Percentiles rank a stretch among this genome's conserved stretches.
phyloP scores from a whole-genome alignment of 2,329 filamentous ascomycete species.

The Colletotrichum sp. region DNA sequence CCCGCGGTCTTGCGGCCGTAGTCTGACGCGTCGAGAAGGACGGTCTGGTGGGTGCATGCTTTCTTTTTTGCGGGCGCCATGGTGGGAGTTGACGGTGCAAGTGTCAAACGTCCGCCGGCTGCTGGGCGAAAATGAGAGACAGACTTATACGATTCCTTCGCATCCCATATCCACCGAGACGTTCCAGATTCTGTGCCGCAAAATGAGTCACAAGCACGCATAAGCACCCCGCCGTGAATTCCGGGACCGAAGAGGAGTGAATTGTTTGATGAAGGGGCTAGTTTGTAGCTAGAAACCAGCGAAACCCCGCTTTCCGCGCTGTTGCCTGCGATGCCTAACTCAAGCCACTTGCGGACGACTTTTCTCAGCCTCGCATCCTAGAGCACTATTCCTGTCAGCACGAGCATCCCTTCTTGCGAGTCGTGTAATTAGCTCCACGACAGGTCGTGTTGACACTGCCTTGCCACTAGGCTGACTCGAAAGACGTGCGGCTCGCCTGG shows the following conservation, averaged over 20 bases:
- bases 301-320: background rate
- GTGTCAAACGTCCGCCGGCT: background rate
- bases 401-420: background rate
- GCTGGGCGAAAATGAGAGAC: background rate
- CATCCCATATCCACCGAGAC: background rate
- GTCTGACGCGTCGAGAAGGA: background rate
- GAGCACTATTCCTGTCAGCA: background rate
- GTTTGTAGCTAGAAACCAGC: background rate
- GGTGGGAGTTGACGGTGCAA: background rate
- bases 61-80: slow-evolving; percentile 1
- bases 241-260: background rate
- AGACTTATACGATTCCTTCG: background rate
- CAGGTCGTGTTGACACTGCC: background rate
- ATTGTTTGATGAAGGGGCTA: background rate
- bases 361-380: background rate
- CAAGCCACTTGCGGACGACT: background rate
- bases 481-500: background rate
- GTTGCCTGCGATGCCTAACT: background rate
- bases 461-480: background rate
- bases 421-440: background rate
- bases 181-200: background rate
- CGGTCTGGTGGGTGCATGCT: background rate
- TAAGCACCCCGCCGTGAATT: background rate
- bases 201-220: background rate
- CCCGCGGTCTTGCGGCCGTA: slow-evolving; percentile 13